Evolutionary conservation across 1,284 basidiomycete species (phyloP).

Genomic region (Melampsora americana): DNA sequence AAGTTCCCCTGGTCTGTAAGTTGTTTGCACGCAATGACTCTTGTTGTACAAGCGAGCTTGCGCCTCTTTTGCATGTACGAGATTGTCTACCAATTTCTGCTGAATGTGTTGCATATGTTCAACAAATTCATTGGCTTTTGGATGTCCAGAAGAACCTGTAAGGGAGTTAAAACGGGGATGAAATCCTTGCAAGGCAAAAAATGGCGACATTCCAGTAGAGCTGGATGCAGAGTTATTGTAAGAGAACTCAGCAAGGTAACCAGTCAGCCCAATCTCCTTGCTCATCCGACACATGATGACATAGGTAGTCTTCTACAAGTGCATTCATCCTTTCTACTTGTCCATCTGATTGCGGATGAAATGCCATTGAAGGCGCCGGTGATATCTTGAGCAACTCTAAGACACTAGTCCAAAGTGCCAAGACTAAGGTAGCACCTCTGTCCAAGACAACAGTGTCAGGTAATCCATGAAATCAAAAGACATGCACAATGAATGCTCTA

Average conservation of each 20-base stretch:
- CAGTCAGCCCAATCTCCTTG: slow-evolving; percentile 6
- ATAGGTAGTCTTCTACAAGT: neutral
- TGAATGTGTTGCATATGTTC: neutral
- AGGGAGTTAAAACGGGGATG: slow-evolving; percentile 26
- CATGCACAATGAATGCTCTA: neutral
- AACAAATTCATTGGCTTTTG: neutral
- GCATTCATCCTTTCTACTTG: slow-evolving; percentile 13
- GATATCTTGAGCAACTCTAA: neutral
- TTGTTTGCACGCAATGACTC: neutral
- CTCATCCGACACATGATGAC: slow-evolving; percentile 7
- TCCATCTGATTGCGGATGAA: slow-evolving; percentile 22
- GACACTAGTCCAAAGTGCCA: neutral
- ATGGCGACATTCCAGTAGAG: slow-evolving; percentile 6
- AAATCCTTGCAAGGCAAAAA: slow-evolving; percentile 29
- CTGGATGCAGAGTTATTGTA: slow-evolving; percentile 17
- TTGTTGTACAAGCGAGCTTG: slow-evolving; percentile 2
- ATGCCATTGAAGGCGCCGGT: neutral
- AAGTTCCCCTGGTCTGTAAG: slow-evolving; percentile 10
- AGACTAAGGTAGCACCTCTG: neutral
- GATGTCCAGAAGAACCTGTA: neutral
- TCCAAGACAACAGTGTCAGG: neutral
- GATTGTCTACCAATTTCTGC: neutral
- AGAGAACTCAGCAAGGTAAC: slow-evolving; percentile 22
- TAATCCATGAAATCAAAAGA: neutral
- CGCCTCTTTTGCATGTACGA: neutral